These are phyloP conservation scores for Paulownia fortunei DNA, from an alignment of 257 asterid genomes.

Conservation along the genomic window DNA sequence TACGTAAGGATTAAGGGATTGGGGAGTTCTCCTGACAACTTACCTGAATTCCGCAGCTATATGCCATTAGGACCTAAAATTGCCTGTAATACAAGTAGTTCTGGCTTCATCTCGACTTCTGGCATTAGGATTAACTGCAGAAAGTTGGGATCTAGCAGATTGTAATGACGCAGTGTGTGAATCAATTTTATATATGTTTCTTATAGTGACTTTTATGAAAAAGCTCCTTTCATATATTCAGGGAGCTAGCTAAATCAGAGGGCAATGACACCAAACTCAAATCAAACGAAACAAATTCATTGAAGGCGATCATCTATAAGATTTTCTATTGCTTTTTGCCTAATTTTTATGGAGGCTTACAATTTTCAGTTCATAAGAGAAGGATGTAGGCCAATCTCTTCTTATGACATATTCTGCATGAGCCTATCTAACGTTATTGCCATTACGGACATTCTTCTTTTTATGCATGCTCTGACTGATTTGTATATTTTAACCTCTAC, in stretches of 20 bases:
- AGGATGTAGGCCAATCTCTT: background rate
- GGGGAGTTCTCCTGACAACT: background rate
- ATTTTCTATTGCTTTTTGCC: conserved; percentile 3
- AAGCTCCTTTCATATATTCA: background rate
- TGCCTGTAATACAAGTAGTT: background rate
- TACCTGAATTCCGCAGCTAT: background rate
- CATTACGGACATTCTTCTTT: background rate
- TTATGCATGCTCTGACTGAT: background rate
- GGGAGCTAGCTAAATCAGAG: background rate
- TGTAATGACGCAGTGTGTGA: background rate
- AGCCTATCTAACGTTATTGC: background rate
- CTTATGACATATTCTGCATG: too few species aligned
- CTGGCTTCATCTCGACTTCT: background rate
- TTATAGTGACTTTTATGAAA: background rate
- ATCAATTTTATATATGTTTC: background rate
- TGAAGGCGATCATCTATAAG: background rate
- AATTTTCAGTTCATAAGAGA: background rate
- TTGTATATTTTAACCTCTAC: background rate
- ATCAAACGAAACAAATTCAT: background rate
- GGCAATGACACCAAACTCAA: background rate
- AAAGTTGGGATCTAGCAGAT: background rate
- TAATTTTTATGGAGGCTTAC: background rate
- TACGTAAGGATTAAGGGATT: background rate
- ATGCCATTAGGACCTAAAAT: background rate
- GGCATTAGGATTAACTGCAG: background rate